Conservation (phyloP, 345 rosid species). For the Eucalyptus microcorys region DNA sequence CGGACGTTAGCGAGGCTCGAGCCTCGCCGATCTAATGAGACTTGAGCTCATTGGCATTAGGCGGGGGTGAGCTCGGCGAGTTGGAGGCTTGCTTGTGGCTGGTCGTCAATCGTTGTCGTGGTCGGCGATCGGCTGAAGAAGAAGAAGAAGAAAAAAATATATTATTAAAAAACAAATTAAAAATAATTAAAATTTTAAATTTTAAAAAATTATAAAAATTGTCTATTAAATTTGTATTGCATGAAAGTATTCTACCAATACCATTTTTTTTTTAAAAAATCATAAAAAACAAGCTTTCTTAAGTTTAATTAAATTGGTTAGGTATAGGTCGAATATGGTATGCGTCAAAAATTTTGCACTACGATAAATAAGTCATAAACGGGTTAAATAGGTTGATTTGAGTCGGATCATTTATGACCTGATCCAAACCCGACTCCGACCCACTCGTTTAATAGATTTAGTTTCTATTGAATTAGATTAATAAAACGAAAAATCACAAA, state of each 20-base stretch:
- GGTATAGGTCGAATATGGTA: fast-evolving
- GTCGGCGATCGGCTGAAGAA: fast-evolving
- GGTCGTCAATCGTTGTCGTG: fast-evolving
- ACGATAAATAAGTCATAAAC: fast-evolving
- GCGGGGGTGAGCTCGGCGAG: fast-evolving
- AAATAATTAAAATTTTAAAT: fast-evolving
- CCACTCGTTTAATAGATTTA: fast-evolving
- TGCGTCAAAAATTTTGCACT: too few species aligned
- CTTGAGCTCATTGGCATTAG: fast-evolving
- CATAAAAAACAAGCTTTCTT: fast-evolving
- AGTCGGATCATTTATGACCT: fast-evolving
- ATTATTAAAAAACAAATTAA: too few species aligned
- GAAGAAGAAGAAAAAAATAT: too few species aligned
- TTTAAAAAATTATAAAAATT: too few species aligned
- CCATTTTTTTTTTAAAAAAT: too few species aligned
- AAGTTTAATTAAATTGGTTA: fast-evolving
- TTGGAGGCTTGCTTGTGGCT: fast-evolving
- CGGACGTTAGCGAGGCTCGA: fast-evolving
- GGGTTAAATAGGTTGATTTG: fast-evolving
- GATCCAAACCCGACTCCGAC: fast-evolving
- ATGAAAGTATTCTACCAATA: too few species aligned
- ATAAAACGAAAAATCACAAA: too few species aligned
- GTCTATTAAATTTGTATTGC: too few species aligned
- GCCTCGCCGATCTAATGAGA: fast-evolving
- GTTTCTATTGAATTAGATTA: fast-evolving